A percentile compares a stretch with the other conserved stretches of the same genome.
These are phyloP conservation scores for Annulohypoxylon moriforme DNA, from an alignment of 495 filamentous ascomycete genomes.

Conservation along the genomic window DNA sequence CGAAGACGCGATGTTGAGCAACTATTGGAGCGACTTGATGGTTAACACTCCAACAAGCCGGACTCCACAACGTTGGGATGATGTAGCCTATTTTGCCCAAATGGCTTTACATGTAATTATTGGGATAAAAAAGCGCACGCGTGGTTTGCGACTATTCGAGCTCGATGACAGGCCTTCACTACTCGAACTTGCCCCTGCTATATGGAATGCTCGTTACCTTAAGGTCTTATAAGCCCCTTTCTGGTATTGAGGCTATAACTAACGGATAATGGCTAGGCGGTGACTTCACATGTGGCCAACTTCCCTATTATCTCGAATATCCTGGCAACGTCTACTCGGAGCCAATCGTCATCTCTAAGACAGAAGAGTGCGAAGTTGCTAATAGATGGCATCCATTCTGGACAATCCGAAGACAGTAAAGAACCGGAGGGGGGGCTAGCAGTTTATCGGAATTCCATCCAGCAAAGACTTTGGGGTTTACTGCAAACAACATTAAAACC, in stretches of 20 bases:
- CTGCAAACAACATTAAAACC: slow-evolving; percentile 34
- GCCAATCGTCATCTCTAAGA: slow-evolving; percentile 38
- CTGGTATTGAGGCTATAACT: slow-evolving; percentile 31
- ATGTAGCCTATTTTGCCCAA: slow-evolving; percentile 48
- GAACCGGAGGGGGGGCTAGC: not conserved
- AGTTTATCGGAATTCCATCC: slow-evolving; percentile 14
- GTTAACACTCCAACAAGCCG: not conserved
- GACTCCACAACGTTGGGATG: slow-evolving; percentile 27
- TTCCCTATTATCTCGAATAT: slow-evolving; percentile 43
- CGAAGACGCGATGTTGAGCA: not conserved
- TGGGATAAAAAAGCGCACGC: slow-evolving; percentile 44
- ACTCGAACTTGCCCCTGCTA: slow-evolving; percentile 57
- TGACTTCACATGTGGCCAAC: slow-evolving; percentile 32
- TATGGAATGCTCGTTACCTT: slow-evolving; percentile 59
- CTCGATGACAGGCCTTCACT: slow-evolving; percentile 43
- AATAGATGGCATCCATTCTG: not conserved
- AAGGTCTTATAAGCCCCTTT: slow-evolving; percentile 40
- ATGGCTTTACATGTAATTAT: slow-evolving; percentile 50
- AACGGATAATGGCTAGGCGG: slow-evolving; percentile 34
- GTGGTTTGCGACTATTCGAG: slow-evolving; percentile 41
- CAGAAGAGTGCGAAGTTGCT: slow-evolving; percentile 31
- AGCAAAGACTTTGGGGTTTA: slow-evolving; percentile 43
- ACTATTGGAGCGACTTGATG: not conserved
- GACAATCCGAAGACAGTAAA: not conserved
- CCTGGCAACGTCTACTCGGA: slow-evolving; percentile 34